These are phyloP conservation scores for Spergularia azorica DNA, from an alignment of 179 eudicot species.

Conservation along the genomic window DNA sequence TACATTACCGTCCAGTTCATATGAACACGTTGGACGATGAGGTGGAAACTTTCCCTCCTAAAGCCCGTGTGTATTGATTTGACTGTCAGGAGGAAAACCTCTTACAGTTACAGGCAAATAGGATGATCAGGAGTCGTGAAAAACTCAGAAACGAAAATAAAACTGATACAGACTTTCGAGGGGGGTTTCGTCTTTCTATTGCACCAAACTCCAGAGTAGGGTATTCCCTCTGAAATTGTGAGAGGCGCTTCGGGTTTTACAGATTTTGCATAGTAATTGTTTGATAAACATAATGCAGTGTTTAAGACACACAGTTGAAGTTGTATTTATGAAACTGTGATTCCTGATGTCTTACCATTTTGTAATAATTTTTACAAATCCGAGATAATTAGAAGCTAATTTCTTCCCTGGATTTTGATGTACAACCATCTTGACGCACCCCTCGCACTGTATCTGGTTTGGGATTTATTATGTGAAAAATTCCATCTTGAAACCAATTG, in stretches of 20 bases:
- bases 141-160: slow-evolving; percentile 14
- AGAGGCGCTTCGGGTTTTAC: slow-evolving; percentile 9
- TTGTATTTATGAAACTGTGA: slow-evolving; percentile 23
- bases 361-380: slow-evolving; percentile 8
- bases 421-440: too few relatives aligned
- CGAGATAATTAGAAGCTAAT: slow-evolving; percentile 30
- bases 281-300: slow-evolving; percentile 13
- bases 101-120: not conserved
- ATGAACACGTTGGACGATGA: slow-evolving; percentile 92
- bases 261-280: slow-evolving; percentile 11
- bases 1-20: slow-evolving; percentile 92
- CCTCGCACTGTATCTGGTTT: too few relatives aligned
- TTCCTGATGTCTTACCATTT: slow-evolving; percentile 19
- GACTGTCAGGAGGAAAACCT: slow-evolving; percentile 3
- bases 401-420: not conserved
- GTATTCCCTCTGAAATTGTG: slow-evolving; percentile 23
- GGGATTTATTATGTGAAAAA: too few relatives aligned
- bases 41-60: slow-evolving; percentile 86
- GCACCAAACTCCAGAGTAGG: slow-evolving; percentile 5
- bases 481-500: not conserved
- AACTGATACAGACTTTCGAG: not conserved
- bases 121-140: not conserved
- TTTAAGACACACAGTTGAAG: slow-evolving; percentile 14
- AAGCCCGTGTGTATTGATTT: slow-evolving; percentile 85
- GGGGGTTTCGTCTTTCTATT: slow-evolving; percentile 22